These are phyloP conservation scores for Talaromyces albobiverticillius DNA, from an alignment of 2,329 filamentous ascomycete species.

Conservation along the genomic window DNA sequence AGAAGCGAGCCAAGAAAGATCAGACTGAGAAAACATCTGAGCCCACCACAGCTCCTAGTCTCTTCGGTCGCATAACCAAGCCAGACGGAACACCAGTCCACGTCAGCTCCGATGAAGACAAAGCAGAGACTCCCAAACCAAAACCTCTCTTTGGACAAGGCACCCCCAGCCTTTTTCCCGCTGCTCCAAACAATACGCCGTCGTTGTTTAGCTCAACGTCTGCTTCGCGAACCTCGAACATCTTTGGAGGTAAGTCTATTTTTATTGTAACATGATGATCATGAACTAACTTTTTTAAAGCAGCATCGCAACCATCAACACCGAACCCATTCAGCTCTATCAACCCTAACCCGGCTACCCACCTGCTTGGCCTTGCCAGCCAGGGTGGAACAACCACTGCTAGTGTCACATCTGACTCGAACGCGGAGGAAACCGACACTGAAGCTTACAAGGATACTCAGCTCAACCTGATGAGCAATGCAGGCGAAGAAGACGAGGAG, in stretches of 20 bases:
- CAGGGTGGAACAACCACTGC: conserved; percentile 28
- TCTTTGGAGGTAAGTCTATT: conserved; percentile 12
- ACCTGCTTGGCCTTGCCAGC: conserved; percentile 6
- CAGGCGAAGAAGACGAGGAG: conserved; percentile 70
- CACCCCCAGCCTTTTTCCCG: not conserved
- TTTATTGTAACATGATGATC: not conserved
- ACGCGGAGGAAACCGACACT: conserved; percentile 18
- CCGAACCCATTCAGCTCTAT: conserved; percentile 2
- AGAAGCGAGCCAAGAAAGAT: conserved; percentile 8
- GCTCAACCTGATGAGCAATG: conserved; percentile 65
- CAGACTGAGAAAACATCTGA: not conserved
- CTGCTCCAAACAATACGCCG: not conserved
- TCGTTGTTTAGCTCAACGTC: conserved; percentile 7
- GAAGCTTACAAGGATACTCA: conserved; percentile 54
- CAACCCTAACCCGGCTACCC: conserved; percentile 6
- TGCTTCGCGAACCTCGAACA: conserved; percentile 5
- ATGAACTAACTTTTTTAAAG: not conserved
- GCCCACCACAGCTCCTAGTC: not conserved
- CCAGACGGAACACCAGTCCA: conserved; percentile 13
- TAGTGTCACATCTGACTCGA: conserved; percentile 14
- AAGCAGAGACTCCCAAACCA: conserved; percentile 7
- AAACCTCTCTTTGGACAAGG: conserved; percentile 8
- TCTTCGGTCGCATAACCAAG: conserved; percentile 12
- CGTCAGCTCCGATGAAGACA: conserved; percentile 14
- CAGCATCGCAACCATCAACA: conserved; percentile 1